phyloP scores from a whole-genome alignment of 345 rosid species.

The Ailanthus altissimus region DNA sequence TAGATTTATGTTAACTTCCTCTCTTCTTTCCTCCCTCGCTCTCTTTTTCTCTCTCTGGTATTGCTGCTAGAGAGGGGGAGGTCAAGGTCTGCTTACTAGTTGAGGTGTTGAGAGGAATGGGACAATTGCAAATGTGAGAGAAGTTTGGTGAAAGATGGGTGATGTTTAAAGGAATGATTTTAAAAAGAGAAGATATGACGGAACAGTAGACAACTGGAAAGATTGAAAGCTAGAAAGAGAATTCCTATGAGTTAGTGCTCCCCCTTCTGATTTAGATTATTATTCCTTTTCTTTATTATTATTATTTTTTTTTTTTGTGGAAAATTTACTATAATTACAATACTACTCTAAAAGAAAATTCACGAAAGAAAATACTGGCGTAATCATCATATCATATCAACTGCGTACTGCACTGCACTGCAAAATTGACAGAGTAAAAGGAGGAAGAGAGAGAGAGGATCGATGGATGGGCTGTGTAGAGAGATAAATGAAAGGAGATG shows the following conservation, averaged over 20 bases:
- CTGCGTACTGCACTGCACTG: constrained; percentile 31
- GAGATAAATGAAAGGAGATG: constrained; percentile 42
- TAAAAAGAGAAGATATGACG: not conserved
- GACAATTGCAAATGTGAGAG: constrained; percentile 17
- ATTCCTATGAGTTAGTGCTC: constrained; percentile 51
- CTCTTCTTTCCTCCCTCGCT: not conserved
- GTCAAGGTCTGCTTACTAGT: not conserved
- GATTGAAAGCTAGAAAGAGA: constrained; percentile 32
- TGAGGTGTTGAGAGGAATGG: constrained; percentile 7
- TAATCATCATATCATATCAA: constrained; percentile 39
- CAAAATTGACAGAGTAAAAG: constrained; percentile 28
- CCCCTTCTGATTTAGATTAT: constrained; percentile 24
- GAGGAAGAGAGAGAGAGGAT: constrained; percentile 14
- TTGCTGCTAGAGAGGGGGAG: constrained; percentile 9
- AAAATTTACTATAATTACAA: not conserved
- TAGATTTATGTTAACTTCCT: not conserved
- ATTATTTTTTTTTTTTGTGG: not conserved
- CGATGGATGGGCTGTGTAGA: not conserved
- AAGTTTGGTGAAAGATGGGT: constrained; percentile 23
- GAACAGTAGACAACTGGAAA: constrained; percentile 38
- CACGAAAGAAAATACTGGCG: constrained; percentile 22
- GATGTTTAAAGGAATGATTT: constrained; percentile 15
- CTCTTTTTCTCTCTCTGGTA: not conserved
- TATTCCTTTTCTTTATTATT: constrained; percentile 10
- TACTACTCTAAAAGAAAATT: not conserved